These are phyloP conservation scores for Penicillium hordei DNA, from an alignment of 2,329 filamentous ascomycete genomes.

Conservation along the genomic window DNA sequence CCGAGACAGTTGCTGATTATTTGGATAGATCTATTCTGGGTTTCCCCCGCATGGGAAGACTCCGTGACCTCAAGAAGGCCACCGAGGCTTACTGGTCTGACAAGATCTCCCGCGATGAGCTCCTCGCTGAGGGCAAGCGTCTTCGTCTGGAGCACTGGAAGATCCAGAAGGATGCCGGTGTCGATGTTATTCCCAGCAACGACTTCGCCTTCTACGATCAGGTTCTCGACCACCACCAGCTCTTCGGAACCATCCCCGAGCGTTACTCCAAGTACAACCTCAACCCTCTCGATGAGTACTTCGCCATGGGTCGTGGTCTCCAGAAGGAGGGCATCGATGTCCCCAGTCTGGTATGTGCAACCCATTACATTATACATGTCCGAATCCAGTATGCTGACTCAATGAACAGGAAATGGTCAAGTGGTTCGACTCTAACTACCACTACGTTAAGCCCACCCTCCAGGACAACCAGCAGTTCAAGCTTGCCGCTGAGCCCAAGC, in stretches of 20 bases:
- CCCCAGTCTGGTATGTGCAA: constrained; percentile 64
- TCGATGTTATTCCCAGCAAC: constrained; percentile 97
- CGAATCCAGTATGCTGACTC: neutral
- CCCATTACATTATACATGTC: neutral
- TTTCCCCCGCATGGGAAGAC: constrained; percentile 97
- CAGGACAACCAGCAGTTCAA: constrained; percentile 97
- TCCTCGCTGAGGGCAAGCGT: constrained; percentile 92
- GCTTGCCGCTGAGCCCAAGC: constrained; percentile 84
- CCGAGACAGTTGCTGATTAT: neutral
- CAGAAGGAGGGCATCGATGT: constrained; percentile 83
- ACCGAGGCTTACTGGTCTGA: constrained; percentile 97
- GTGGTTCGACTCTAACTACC: constrained; percentile 99
- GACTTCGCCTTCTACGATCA: constrained; percentile 88
- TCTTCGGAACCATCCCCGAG: constrained; percentile 75
- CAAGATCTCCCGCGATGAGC: constrained; percentile 88
- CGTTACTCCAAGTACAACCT: constrained; percentile 91
- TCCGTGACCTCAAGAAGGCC: constrained; percentile 99
- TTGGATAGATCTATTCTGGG: constrained; percentile 73
- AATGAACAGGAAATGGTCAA: constrained; percentile 89
- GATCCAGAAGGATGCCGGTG: constrained; percentile 98
- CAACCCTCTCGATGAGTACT: constrained; percentile 90
- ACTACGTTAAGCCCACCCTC: constrained; percentile 99
- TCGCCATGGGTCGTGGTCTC: constrained; percentile 98
- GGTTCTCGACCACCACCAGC: constrained; percentile 25
- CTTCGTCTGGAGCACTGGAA: constrained; percentile 97